A percentile compares a stretch with the other conserved stretches of the same genome.
These are phyloP conservation scores for Pisolithus albus DNA, from an alignment of 768 basidiomycete genomes.

Conservation along the genomic window DNA sequence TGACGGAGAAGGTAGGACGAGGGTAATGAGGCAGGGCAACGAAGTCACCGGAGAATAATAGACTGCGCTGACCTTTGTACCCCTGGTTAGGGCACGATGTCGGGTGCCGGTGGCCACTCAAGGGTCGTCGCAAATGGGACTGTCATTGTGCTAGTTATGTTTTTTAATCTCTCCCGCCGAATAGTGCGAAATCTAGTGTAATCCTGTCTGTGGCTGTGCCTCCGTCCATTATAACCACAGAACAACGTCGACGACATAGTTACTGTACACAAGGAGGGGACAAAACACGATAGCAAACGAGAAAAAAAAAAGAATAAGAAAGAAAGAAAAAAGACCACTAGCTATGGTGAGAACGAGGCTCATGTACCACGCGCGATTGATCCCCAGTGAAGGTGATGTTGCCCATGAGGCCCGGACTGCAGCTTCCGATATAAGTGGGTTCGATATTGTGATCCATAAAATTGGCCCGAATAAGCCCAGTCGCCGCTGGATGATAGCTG, in stretches of 20 bases:
- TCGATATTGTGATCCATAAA: constrained; percentile 28
- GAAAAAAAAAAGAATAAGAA: neutral
- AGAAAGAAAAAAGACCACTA: neutral
- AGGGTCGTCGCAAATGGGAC: neutral
- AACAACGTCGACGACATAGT: neutral
- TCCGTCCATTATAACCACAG: too few species aligned
- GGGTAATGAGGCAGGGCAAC: constrained; percentile 16
- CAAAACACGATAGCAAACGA: neutral
- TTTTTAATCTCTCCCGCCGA: neutral
- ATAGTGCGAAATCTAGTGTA: neutral
- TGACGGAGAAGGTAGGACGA: constrained; percentile 8
- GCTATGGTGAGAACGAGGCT: constrained; percentile 6
- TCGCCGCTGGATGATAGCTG: constrained; percentile 16
- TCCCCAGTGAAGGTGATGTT: constrained; percentile 9
- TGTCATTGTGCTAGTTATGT: neutral
- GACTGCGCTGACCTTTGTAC: neutral
- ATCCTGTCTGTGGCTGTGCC: neutral
- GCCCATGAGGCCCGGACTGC: constrained; percentile 11
- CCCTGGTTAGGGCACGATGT: neutral
- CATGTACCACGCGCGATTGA: constrained; percentile 18
- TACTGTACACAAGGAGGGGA: neutral
- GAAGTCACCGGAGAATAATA: constrained; percentile 3
- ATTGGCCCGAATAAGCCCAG: constrained; percentile 22
- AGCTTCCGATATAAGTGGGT: constrained; percentile 24
- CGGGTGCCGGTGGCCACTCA: neutral